A percentile compares a stretch with the other conserved stretches of the same genome.
These are phyloP conservation scores for Phycomyces nitens DNA, from an alignment of 192 early-diverging fungal species.

Conservation along the genomic window DNA sequence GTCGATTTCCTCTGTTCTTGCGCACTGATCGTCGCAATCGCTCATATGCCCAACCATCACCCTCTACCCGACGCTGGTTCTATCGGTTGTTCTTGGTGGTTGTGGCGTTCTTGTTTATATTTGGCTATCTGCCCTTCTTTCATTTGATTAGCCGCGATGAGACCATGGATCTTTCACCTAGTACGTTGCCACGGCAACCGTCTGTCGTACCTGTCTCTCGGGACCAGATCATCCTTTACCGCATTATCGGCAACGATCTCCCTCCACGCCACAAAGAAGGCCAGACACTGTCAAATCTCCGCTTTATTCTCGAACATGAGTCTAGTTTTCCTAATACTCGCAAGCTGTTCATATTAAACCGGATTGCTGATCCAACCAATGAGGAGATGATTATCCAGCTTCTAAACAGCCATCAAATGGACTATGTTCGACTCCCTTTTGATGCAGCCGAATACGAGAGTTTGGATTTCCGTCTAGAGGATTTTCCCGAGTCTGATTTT, in stretches of 20 bases:
- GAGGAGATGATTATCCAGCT: conserved; percentile 52
- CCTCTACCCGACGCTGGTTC: neutral
- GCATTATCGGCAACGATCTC: conserved; percentile 61
- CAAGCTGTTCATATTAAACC: conserved; percentile 59
- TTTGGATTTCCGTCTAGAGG: conserved; percentile 55
- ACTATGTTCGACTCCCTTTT: conserved; percentile 57
- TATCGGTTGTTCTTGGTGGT: neutral
- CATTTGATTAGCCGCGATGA: neutral
- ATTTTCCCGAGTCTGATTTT: conserved; percentile 61
- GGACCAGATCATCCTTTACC: conserved; percentile 47
- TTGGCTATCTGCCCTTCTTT: conserved; percentile 8
- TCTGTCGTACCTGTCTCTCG: neutral
- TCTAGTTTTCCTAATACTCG: conserved; percentile 49
- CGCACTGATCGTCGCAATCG: neutral
- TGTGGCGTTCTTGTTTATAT: neutral
- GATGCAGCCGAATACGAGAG: conserved; percentile 47
- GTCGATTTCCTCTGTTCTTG: neutral
- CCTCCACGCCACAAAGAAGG: conserved; percentile 60
- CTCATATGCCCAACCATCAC: neutral
- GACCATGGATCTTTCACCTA: neutral
- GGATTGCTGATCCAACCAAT: conserved; percentile 52
- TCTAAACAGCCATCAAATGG: conserved; percentile 45
- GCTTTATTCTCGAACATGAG: conserved; percentile 60
- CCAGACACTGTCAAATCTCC: conserved; percentile 56
- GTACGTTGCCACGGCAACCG: neutral